Evolutionary conservation across 2,329 filamentous ascomycete genomes (phyloP).

Genomic region (Claviceps sp.): DNA sequence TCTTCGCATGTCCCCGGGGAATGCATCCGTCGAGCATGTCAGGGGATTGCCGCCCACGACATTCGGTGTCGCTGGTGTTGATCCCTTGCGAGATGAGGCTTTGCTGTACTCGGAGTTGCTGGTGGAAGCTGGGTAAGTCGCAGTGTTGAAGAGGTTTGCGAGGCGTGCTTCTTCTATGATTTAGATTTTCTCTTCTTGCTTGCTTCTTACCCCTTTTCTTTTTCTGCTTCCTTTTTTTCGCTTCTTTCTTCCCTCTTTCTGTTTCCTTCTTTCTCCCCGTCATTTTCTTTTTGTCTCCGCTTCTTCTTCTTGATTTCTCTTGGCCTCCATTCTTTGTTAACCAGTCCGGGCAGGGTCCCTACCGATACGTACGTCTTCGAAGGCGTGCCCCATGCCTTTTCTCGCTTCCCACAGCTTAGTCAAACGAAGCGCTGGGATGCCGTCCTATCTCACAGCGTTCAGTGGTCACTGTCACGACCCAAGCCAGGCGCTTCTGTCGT

Average conservation of each 20-base stretch:
- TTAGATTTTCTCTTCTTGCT: no score
- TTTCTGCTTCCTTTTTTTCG: background rate
- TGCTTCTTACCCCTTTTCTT: no score
- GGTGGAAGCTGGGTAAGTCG: background rate
- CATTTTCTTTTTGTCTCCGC: no score
- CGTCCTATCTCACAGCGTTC: background rate
- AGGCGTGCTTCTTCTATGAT: no score
- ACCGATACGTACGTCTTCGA: no score
- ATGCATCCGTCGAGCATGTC: background rate
- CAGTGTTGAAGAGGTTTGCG: no score
- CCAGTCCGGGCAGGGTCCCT: no score
- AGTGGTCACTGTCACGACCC: background rate
- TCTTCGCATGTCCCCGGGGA: background rate
- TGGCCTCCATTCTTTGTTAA: no score
- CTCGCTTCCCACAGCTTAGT: background rate
- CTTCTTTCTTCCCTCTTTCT: background rate
- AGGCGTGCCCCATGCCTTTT: background rate
- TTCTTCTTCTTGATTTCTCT: no score
- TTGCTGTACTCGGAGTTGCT: background rate
- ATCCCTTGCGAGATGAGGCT: background rate
- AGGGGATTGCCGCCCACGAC: background rate
- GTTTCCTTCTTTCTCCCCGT: background rate
- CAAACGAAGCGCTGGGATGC: background rate
- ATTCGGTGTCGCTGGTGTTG: background rate
- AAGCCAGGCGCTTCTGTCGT: background rate